A percentile compares a stretch with the other conserved stretches of the same genome.
phyloP scores from a whole-genome alignment of 2,329 filamentous ascomycete genomes.

The Pseudogymnoascus sp. region DNA sequence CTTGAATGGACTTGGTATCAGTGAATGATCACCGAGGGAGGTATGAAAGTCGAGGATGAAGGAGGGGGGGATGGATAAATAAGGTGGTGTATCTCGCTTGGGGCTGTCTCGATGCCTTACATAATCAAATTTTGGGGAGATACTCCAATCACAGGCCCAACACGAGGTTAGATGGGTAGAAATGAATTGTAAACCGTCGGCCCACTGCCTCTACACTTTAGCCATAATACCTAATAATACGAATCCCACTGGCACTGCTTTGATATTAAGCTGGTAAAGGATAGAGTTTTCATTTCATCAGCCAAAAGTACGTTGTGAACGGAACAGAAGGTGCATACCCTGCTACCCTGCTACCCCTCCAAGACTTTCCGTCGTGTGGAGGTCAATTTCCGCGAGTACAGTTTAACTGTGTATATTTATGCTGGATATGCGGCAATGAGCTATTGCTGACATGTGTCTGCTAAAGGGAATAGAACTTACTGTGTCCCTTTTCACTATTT shows the following conservation, averaged over 20 bases:
- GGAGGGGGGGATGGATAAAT: neutral
- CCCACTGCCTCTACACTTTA: neutral
- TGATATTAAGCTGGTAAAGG: neutral
- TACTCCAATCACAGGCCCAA: neutral
- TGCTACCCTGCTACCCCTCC: neutral
- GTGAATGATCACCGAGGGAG: neutral
- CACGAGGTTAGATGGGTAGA: conserved; percentile 3
- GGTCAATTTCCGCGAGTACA: neutral
- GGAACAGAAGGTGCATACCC: neutral
- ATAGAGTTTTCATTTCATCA: neutral
- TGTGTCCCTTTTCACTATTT: neutral
- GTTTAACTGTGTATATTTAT: neutral
- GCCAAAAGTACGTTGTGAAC: neutral
- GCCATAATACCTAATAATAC: neutral
- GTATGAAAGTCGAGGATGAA: neutral
- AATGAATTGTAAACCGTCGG: neutral
- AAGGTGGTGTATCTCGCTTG: neutral
- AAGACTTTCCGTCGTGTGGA: neutral
- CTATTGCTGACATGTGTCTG: neutral
- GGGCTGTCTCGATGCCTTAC: neutral
- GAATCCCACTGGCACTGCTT: neutral
- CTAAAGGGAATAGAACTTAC: neutral
- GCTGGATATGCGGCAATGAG: neutral
- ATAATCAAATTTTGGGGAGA: neutral
- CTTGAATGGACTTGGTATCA: neutral